Base-by-base conservation (phyloP, 768 basidiomycete species). In the Kwoniella botswanensis region DNA sequence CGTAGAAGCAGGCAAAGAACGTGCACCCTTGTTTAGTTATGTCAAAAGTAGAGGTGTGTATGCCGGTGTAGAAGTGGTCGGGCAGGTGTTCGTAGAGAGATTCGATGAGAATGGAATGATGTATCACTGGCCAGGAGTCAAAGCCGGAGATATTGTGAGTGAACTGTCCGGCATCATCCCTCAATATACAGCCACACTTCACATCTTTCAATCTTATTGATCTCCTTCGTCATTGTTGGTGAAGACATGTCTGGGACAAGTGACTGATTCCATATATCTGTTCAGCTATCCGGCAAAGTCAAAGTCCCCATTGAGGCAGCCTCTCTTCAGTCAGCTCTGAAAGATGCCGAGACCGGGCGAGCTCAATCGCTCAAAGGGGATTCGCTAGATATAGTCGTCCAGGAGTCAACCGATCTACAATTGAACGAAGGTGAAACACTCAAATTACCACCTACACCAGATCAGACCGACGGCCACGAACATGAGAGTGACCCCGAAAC, bases 1-100 rank as follows among this genome's bases (percentile, higher is more conserved):
- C 7, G 75, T 79, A 1, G 83, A 84, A 68, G 76, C 76, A 2
- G 82, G 83, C 7, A 56, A 68, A 21, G 83, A 84, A 57, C 74
- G 73, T 35, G 79, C 83, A 1, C 79, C 83, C 0, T 74, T 83
- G n/a, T 81, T 82, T 29, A 79, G 76, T 65, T 83, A 82, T 66
- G 76, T 82, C 43, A 73, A 73, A 44, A 76, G 73, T 54, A 70
- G 76, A 65, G 83, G 83, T 11, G 68, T 84, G 59, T 84, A 83
- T 69, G 83, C 82, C 2, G 83, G 83, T 50, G 74, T 84, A 2
- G 80, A 82, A 63, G 63, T 84, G 2, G 80, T 83, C 22, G 83
- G 83, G 2, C 83, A 84, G 74, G 80, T 84, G 21, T 83, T 83
- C 59, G 76, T 83, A 56, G 77, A 79, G 73, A 54, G 77, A 26